A percentile compares a stretch with the other conserved stretches of the same genome.
Evolutionary conservation across 2,329 filamentous ascomycete species (phyloP).

Genomic region (Pseudogymnoascus sp.): DNA sequence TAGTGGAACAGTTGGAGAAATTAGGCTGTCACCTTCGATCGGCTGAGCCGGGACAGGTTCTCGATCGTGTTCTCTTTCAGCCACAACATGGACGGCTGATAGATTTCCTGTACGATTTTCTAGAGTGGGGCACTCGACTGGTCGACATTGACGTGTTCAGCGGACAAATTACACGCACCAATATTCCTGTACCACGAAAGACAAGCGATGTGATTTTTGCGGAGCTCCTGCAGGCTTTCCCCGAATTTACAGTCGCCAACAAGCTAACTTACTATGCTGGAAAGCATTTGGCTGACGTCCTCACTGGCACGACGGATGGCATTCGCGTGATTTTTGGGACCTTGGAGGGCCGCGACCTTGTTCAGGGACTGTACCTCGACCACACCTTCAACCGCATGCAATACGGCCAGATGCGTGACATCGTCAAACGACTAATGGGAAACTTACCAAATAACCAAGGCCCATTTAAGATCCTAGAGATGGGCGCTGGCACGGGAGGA

Average conservation of each 20-base stretch:
- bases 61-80: background rate
- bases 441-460: background rate
- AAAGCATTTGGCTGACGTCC: conserved; percentile 16
- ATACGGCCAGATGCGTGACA: conserved; percentile 11
- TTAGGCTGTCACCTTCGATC: background rate
- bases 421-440: conserved; percentile 8
- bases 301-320: conserved; percentile 19
- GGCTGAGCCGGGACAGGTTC: background rate
- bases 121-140: background rate
- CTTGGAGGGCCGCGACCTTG: conserved; percentile 14
- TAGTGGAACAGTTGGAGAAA: background rate
- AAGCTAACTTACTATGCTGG: conserved; percentile 19
- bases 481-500: too few species aligned
- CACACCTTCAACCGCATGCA: conserved; percentile 17
- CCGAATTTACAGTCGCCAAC: conserved; percentile 25
- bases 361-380: conserved; percentile 22
- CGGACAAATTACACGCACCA: background rate
- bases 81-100: background rate
- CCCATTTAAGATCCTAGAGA: conserved; percentile 34
- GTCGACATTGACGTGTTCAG: background rate
- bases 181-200: background rate
- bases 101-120: background rate
- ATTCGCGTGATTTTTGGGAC: conserved; percentile 22
- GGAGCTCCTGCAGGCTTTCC: conserved; percentile 24
- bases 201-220: background rate